phyloP scores from a whole-genome alignment of 148 eudicot genomes.

The Oxyria digyna region DNA sequence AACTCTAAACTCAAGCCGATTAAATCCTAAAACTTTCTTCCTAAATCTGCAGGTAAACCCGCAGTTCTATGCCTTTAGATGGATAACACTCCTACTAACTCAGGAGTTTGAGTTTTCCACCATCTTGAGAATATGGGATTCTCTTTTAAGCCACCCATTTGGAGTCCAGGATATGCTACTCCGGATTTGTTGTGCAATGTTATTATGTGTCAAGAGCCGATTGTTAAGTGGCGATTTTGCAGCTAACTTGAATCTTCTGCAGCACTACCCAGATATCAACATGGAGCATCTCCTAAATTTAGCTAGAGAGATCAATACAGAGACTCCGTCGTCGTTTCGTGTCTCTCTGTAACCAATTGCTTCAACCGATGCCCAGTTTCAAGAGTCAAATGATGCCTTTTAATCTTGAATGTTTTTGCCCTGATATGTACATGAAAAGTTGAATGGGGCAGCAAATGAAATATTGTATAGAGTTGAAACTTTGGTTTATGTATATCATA shows the following conservation, averaged over 20 bases:
- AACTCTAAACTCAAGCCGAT: neutral
- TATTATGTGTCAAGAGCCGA: slow-evolving; percentile 36
- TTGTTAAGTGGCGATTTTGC: slow-evolving; percentile 50
- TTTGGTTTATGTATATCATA: too few species aligned
- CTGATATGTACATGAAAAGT: neutral
- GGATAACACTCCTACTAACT: slow-evolving; percentile 62
- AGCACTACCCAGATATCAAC: slow-evolving; percentile 40
- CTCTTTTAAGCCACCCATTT: slow-evolving; percentile 40
- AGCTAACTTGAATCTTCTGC: slow-evolving; percentile 45
- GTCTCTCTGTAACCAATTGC: slow-evolving; percentile 9
- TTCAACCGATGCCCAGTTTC: too few species aligned
- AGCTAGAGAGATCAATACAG: slow-evolving; percentile 35
- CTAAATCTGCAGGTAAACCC: slow-evolving; percentile 42
- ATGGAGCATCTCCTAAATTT: slow-evolving; percentile 38
- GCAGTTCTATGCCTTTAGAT: slow-evolving; percentile 57
- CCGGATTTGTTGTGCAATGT: slow-evolving; percentile 62
- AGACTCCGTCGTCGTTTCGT: slow-evolving; percentile 27
- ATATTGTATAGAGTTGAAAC: too few species aligned
- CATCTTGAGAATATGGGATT: slow-evolving; percentile 58
- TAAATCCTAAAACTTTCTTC: neutral
- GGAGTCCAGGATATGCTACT: slow-evolving; percentile 65
- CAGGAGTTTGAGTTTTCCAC: slow-evolving; percentile 47
- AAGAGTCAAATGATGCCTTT: too few species aligned
- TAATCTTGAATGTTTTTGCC: neutral
- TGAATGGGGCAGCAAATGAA: neutral